Percentiles rank a stretch among this genome's conserved stretches.
phyloP scores from a whole-genome alignment of 768 basidiomycete species.

The Thelephora ganbajun region DNA sequence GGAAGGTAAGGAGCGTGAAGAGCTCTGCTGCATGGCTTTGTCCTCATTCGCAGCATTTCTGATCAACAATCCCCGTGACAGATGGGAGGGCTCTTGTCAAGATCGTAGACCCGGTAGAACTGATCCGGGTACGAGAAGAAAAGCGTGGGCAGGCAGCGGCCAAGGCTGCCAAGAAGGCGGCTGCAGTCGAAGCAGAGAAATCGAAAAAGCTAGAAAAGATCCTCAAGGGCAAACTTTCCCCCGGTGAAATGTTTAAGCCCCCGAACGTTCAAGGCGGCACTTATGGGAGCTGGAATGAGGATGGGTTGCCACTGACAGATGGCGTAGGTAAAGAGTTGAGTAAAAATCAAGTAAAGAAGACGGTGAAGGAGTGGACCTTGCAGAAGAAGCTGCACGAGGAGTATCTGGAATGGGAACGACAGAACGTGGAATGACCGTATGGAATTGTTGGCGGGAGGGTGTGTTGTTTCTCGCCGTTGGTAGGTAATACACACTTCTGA shows the following conservation, averaged over 20 bases:
- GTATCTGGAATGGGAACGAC: slow-evolving; percentile 39
- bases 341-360: slow-evolving; percentile 69
- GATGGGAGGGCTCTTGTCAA: slow-evolving; percentile 95
- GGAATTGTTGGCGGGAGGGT: no score
- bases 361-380: slow-evolving; percentile 52
- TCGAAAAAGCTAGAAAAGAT: slow-evolving; percentile 62
- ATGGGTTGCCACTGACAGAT: slow-evolving; percentile 78
- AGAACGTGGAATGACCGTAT: slow-evolving; percentile 5
- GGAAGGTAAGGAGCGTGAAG: slow-evolving; percentile 44
- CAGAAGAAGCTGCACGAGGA: slow-evolving; percentile 78
- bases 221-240: slow-evolving; percentile 70
- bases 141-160: slow-evolving; percentile 64
- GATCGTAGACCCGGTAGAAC: slow-evolving; percentile 67
- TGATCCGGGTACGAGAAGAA: slow-evolving; percentile 79
- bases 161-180: slow-evolving; percentile 71
- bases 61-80: slow-evolving; percentile 15
- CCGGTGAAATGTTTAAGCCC: slow-evolving; percentile 72
- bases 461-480: no score
- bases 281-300: slow-evolving; percentile 78
- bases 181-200: slow-evolving; percentile 45
- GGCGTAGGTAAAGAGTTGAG: slow-evolving; percentile 72
- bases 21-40: not conserved
- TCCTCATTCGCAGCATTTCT: not conserved
- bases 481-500: no score
- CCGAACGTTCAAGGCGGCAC: slow-evolving; percentile 57